Evolutionary conservation across 75 land plant genomes (phyloP).

Genomic region (Adiantum capillusveneris): DNA sequence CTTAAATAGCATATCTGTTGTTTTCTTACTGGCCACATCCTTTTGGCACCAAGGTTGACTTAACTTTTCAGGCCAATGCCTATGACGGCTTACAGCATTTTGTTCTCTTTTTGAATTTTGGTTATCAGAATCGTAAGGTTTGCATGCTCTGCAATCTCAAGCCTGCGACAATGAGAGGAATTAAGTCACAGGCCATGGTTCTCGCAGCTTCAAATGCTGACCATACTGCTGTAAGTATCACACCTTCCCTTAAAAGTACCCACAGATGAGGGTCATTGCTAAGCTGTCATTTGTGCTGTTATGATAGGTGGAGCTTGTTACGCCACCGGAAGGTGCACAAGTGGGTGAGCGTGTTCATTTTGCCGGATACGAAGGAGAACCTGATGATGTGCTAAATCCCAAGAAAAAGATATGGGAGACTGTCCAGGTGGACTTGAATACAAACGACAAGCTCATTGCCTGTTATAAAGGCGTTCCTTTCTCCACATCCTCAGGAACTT

Average conservation of each 20-base stretch:
- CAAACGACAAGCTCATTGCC: conserved; percentile 56
- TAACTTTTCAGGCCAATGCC: too few species aligned
- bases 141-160: conserved; percentile 95
- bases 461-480: conserved; percentile 75
- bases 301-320: conserved; percentile 64
- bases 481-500: conserved; percentile 78
- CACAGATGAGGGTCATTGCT: too few species aligned
- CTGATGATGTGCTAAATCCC: conserved; percentile 82
- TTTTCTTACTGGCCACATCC: too few species aligned
- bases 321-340: conserved; percentile 65
- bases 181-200: conserved; percentile 97
- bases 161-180: conserved; percentile 90
- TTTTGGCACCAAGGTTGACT: too few species aligned
- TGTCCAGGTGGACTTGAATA: conserved; percentile 64
- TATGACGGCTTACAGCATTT: too few species aligned
- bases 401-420: conserved; percentile 95
- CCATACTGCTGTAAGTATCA: conserved; percentile 53
- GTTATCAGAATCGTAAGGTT: conserved; percentile 69
- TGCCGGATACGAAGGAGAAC: conserved; percentile 69
- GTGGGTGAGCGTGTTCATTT: conserved; percentile 80
- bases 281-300: not conserved
- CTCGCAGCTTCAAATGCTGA: conserved; percentile 83
- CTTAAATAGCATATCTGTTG: too few species aligned
- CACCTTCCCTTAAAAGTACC: too few species aligned
- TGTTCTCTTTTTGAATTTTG: too few species aligned